Base-by-base conservation (phyloP, 352 stramenopile species). In the Pythium sukuiense region DNA sequence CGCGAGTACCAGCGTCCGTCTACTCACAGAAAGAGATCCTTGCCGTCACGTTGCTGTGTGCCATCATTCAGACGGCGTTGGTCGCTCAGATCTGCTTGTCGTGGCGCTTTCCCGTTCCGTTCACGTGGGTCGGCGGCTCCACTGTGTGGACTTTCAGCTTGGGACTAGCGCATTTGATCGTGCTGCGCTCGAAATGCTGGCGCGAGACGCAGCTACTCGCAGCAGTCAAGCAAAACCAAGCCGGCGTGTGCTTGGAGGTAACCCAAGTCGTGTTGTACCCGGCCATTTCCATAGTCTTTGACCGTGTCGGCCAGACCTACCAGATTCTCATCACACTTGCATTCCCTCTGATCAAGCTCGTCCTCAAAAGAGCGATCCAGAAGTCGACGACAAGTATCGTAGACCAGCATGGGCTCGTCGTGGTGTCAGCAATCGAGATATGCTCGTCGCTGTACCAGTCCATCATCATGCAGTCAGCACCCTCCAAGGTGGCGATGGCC, bases 391-490 rank as follows among this genome's bases (percentile, higher is more conserved):
- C 6, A 39, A 12, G 55, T 6, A 12, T 63, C 56, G 20, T 49
- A 8, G 55, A 70, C 27, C 58, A 57, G 14, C 45, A 52, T 32
- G 57, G 26, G 3, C 45, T 58, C 35, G 55, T 60, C 13, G 46
- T 59, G 2, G 55, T 70, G 8, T 56, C 32, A 30, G 56, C 37
- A 2, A 58, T 65, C 20, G 63, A 70, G 45, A 64, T 70, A n/a
- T 43, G 18, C 11, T 33, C 63, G 18, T 70, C 63, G 16, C 35
- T 70, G 26, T 70, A 70, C 24, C 63, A 70, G 24, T 52, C 56
- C 13, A 59, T 61, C 11, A 65, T 70, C 37, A 70, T 70, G 63
- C 63, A 70, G 35, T 57, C 32, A 6, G 43, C 57, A 26, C 55
- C 63, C 1, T 61, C 55, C 30, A 41, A 54, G 29, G 29, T 64